Evolutionary conservation across 805 yeast genomes (phyloP).

Genomic region (Cyberlindnera japonica): DNA sequence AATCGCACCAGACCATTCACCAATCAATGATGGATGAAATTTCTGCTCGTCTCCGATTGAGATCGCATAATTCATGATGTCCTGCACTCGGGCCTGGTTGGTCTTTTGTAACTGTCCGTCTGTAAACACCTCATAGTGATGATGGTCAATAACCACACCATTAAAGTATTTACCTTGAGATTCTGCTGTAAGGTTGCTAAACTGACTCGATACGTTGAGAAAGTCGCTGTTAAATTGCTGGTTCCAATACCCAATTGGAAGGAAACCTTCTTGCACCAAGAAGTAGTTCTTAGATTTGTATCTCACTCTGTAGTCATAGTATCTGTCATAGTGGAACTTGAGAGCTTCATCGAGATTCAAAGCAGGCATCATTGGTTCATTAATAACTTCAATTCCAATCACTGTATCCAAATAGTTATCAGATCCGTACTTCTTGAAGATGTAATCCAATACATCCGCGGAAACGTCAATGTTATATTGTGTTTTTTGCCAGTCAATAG

Average conservation of each 20-base stretch:
- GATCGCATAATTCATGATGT: slow-evolving; percentile 32
- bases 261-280: slow-evolving; percentile 66
- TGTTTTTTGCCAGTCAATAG: slow-evolving; percentile 38
- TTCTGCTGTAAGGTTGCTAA: slow-evolving; percentile 16
- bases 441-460: slow-evolving; percentile 43
- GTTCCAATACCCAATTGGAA: slow-evolving; percentile 53
- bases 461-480: slow-evolving; percentile 46
- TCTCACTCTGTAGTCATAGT: slow-evolving; percentile 25
- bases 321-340: slow-evolving; percentile 32
- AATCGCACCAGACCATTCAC: slow-evolving; percentile 70
- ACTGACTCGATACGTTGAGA: slow-evolving; percentile 28
- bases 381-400: slow-evolving; percentile 64
- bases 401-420: slow-evolving; percentile 49
- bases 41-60: slow-evolving; percentile 31
- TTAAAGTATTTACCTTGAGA: slow-evolving; percentile 36
- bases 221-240: slow-evolving; percentile 34
- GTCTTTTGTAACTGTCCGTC: slow-evolving; percentile 51
- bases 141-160: slow-evolving; percentile 78
- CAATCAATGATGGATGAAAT: slow-evolving; percentile 51
- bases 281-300: slow-evolving; percentile 35
- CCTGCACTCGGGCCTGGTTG: slow-evolving; percentile 31
- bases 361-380: slow-evolving; percentile 64
- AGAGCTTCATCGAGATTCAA: slow-evolving; percentile 38
- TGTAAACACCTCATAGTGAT: slow-evolving; percentile 84
- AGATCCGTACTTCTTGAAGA: slow-evolving; percentile 51